Percentiles rank a stretch among this genome's conserved stretches.
These are phyloP conservation scores for Dichotomopilus funicola DNA, from an alignment of 2,329 filamentous ascomycete genomes.

Conservation along the genomic window DNA sequence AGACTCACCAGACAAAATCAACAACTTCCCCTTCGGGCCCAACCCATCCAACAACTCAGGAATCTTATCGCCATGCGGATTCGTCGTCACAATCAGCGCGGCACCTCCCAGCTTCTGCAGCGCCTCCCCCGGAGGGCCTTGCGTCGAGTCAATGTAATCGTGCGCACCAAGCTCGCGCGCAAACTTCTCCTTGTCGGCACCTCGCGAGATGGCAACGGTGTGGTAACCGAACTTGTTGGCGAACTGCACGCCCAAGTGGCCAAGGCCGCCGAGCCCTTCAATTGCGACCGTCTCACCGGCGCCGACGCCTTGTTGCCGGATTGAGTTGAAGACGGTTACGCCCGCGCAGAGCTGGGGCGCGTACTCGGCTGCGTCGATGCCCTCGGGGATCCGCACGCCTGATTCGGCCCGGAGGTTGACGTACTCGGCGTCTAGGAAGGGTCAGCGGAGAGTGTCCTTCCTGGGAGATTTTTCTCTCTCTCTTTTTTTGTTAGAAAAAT, in stretches of 20 bases:
- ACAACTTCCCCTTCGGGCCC: slow-evolving; percentile 48
- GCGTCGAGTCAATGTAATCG: slow-evolving; percentile 43
- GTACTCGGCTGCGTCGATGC: slow-evolving; percentile 36
- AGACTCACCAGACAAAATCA: slow-evolving; percentile 46
- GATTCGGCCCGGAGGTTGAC: slow-evolving; percentile 48
- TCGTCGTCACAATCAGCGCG: slow-evolving; percentile 54
- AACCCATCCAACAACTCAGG: slow-evolving; percentile 48
- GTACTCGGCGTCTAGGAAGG: slow-evolving; percentile 41
- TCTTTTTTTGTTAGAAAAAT: background rate
- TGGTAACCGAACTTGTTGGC: slow-evolving; percentile 58
- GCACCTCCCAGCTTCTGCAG: slow-evolving; percentile 53
- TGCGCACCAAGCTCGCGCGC: slow-evolving; percentile 49
- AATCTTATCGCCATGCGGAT: slow-evolving; percentile 52
- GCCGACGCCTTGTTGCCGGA: slow-evolving; percentile 31
- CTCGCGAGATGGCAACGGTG: slow-evolving; percentile 49
- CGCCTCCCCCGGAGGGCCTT: slow-evolving; percentile 42
- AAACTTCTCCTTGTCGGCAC: slow-evolving; percentile 45
- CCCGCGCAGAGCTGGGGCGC: slow-evolving; percentile 47
- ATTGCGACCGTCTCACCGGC: slow-evolving; percentile 34
- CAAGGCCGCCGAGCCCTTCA: slow-evolving; percentile 59
- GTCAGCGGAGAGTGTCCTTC: background rate
- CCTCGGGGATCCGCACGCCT: slow-evolving; percentile 37
- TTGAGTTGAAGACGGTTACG: slow-evolving; percentile 39
- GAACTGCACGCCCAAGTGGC: slow-evolving; percentile 60
- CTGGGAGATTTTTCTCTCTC: background rate